Conservation (phyloP, 805 yeast genomes). For the Candida khao-thaluensis region DNA sequence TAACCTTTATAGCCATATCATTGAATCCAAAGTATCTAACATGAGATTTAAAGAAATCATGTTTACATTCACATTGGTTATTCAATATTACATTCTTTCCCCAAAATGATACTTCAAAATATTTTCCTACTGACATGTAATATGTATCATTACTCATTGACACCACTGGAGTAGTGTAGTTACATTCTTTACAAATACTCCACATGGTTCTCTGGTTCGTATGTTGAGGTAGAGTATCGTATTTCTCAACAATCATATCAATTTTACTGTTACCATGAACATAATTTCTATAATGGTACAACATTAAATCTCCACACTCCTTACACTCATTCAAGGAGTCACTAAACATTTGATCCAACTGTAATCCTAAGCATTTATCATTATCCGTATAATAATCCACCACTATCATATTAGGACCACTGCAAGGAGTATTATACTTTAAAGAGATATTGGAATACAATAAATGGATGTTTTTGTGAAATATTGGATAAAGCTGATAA, state of each 20-base stretch:
- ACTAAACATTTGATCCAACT: constrained; percentile 72
- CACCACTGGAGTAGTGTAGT: constrained; percentile 67
- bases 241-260: constrained; percentile 68
- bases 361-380: constrained; percentile 87
- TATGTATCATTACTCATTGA: constrained; percentile 86
- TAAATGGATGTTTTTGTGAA: constrained; percentile 76
- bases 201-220: constrained; percentile 70
- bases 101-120: constrained; percentile 83
- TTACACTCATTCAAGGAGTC: constrained; percentile 69
- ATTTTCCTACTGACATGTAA: constrained; percentile 91
- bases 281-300: constrained; percentile 80
- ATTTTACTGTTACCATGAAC: constrained; percentile 86
- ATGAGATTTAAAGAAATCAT: constrained; percentile 80
- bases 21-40: constrained; percentile 81
- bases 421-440: constrained; percentile 85
- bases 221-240: constrained; percentile 24
- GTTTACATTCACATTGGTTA: constrained; percentile 54
- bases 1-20: constrained; percentile 75
- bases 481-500: constrained; percentile 42
- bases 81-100: constrained; percentile 29
- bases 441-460: constrained; percentile 80
- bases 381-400: constrained; percentile 89
- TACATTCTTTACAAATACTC: constrained; percentile 86
- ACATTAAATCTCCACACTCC: constrained; percentile 71
- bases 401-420: constrained; percentile 82